phyloP scores from a whole-genome alignment of 345 rosid genomes.

The Limnanthes douglasii region DNA sequence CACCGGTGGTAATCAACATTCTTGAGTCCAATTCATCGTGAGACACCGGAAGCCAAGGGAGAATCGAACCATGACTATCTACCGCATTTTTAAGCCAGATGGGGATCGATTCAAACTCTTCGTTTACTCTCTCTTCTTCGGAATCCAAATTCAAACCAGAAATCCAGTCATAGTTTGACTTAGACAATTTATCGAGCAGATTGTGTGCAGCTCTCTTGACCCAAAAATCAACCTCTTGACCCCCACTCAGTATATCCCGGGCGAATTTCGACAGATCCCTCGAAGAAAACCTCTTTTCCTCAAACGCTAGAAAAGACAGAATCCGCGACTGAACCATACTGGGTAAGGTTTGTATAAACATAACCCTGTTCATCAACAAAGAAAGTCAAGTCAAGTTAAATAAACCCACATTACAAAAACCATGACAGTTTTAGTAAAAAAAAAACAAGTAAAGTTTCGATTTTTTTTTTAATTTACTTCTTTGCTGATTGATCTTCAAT shows the following conservation, averaged over 20 bases:
- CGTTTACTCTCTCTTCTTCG: conserved; percentile 11
- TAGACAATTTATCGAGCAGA: conserved; percentile 48
- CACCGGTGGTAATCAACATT: conserved; percentile 13
- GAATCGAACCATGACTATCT: conserved; percentile 10
- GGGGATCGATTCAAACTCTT: conserved; percentile 39
- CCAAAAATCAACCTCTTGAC: conserved; percentile 36
- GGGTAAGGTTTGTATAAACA: conserved; percentile 63
- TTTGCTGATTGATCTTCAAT: conserved; percentile 12
- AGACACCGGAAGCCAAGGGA: conserved; percentile 62
- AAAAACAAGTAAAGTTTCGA: neutral
- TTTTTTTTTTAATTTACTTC: conserved; percentile 17
- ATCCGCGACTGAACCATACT: conserved; percentile 46
- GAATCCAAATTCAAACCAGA: conserved; percentile 28
- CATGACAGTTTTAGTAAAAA: no score
- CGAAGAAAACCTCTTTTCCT: conserved; percentile 31
- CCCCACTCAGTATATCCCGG: conserved; percentile 21
- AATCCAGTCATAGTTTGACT: conserved; percentile 20
- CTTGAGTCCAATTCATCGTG: conserved; percentile 15
- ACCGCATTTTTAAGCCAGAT: conserved; percentile 31
- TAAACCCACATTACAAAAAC: no score
- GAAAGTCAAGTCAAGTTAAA: conserved; percentile 5
- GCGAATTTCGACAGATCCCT: conserved; percentile 34
- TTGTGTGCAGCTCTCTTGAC: conserved; percentile 44
- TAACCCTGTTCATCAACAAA: conserved; percentile 19
- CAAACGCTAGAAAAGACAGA: conserved; percentile 39